Base-by-base conservation (phyloP, 2,329 filamentous ascomycete species). In the Stagonosporopsis tanaceti region DNA sequence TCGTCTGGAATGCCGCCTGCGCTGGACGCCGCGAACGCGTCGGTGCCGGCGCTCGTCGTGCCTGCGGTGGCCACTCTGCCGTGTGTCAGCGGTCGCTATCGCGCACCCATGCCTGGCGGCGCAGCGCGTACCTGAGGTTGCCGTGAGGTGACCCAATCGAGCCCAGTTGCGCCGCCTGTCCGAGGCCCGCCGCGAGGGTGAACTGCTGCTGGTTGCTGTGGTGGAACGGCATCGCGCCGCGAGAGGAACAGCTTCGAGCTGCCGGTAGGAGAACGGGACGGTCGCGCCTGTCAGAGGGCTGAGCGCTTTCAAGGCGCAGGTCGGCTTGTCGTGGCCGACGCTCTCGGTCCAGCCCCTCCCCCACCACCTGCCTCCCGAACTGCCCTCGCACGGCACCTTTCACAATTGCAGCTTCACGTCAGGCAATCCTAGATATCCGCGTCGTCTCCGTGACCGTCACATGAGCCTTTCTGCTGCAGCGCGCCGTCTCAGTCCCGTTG, bases 1-100 rank as follows among this genome's bases (percentile, higher is more conserved):
- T 87, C 85, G 65, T 87, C 85, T 47, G 81, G 78, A 62, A 81
- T 79, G 32, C 72, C 69, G 52, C 72, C 76, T 55, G 72, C 72
- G 52, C 66, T 71, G 45, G 73, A 64, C 14, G 77, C 71, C 63
- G 79, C 70, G 44, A 82, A 75, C 50, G 75, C 74, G 64, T 82
- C 80, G 24, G 78, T 80, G 50, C 78, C 78, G 30, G 79, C 77
- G 27, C 68, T 70, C 22, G 78, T 80, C 11, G 76, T 77, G 47
- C 75, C 75, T 52, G 74, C 73, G 27, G 77, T 76, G 51, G 75
- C 74, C 40, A 68, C 60, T 40, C 77, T 47, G 44, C 17, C 14
- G n/a, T 9, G 17, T 47, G 44, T 47, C 30, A 47, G 44, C 30
- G 30, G 28, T n/a, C n/a, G 37, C 35, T 7, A 8, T 35, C 30